A percentile compares a stretch with the other conserved stretches of the same genome.
Evolutionary conservation across 768 basidiomycete genomes (phyloP).

Genomic region (Suillus decipiens): DNA sequence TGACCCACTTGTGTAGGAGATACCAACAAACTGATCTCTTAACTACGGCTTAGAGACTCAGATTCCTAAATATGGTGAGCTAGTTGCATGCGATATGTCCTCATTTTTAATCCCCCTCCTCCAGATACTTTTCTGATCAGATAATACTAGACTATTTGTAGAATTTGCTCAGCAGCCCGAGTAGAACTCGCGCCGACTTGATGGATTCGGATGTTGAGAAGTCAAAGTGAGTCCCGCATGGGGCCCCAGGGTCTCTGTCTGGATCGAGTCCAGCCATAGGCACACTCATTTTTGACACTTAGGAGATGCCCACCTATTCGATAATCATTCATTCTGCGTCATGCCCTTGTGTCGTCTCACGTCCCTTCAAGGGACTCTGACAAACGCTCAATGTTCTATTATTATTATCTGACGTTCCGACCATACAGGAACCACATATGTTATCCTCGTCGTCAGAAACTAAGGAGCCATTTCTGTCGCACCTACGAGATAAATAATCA

Average conservation of each 20-base stretch:
- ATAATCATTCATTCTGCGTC: neutral
- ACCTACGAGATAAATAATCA: neutral
- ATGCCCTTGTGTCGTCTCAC: neutral
- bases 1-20: neutral
- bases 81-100: neutral
- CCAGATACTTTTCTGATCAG: neutral
- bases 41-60: neutral
- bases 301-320: neutral
- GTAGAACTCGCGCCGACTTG: neutral
- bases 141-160: too few relatives aligned
- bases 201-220: neutral
- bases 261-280: neutral
- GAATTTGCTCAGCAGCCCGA: neutral
- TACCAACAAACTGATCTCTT: neutral
- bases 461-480: neutral
- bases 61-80: neutral
- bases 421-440: neutral
- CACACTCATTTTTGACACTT: neutral
- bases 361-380: neutral
- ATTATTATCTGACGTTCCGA: neutral
- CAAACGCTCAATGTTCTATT: neutral
- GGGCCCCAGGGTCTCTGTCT: neutral
- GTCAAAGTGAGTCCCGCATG: neutral
- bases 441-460: conserved; percentile 3
- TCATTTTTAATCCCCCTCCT: neutral